These are phyloP conservation scores for baker's yeast (Saccharomyces cerevisiae) DNA, from an alignment of 805 yeast genomes.

Conservation along the genomic window DNA sequence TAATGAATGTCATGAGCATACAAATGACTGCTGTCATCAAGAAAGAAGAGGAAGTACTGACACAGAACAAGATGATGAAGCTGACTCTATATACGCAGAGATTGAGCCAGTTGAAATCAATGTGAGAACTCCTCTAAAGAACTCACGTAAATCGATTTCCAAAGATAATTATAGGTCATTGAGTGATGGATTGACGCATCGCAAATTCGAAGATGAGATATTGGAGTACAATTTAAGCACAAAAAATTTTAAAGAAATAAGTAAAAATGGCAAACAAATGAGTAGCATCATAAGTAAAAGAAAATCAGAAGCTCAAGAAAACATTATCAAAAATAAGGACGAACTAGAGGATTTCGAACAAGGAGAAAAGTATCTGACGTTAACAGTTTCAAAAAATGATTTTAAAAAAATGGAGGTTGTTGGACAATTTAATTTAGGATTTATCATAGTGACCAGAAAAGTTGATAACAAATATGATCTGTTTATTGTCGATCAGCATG, in stretches of 20 bases:
- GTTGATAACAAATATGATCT: constrained; percentile 41
- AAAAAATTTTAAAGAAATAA: not conserved
- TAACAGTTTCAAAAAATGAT: constrained; percentile 62
- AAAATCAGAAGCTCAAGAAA: not conserved
- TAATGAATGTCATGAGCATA: constrained; percentile 4
- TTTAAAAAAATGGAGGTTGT: constrained; percentile 67
- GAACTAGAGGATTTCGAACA: constrained; percentile 39
- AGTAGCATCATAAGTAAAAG: not conserved
- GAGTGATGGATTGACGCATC: not conserved
- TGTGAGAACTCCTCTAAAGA: constrained; percentile 8
- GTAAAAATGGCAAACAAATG: not conserved
- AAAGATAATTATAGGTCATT: not conserved
- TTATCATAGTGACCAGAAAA: constrained; percentile 64
- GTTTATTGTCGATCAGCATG: constrained; percentile 94
- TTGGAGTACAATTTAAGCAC: constrained; percentile 3
- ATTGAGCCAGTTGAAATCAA: constrained; percentile 14
- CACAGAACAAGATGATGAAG: constrained; percentile 1
- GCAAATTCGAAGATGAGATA: constrained; percentile 1
- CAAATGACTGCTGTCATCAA: not conserved
- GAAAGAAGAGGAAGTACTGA: not conserved
- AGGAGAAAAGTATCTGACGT: constrained; percentile 51
- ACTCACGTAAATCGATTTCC: not conserved
- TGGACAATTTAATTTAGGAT: constrained; percentile 95
- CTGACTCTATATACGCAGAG: constrained; percentile 4
- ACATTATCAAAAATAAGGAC: constrained; percentile 24